Base-by-base conservation (phyloP, 495 filamentous ascomycete genomes). In the Hypoxylon intermedium region DNA sequence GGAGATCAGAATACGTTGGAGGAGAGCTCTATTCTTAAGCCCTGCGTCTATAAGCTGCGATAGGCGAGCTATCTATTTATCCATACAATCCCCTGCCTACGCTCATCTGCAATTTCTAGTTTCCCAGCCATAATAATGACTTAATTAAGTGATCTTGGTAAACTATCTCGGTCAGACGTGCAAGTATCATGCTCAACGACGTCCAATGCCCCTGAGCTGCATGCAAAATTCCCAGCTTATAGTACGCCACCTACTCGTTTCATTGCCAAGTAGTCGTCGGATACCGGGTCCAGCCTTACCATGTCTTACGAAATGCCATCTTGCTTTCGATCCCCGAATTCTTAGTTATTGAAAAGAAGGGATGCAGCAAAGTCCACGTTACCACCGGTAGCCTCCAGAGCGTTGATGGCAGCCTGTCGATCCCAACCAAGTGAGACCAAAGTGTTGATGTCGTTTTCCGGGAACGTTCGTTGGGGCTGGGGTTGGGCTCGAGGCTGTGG, bases 21-120 rank as follows among this genome's bases (percentile, higher is more conserved):
- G 50, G 89, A 89, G 72, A 83, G 81, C 30, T 82, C 79, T 59
- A 87, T 96, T 45, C 73, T 98, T 51, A 98, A 98, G 80, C 95
- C 94, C 12, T 98, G 95, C 78, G 89, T 97, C 46, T 98, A 98
- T 70, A 98, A 98, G 81, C 81, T 92, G 50, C 83, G 93, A 63
- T 97, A 74, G 56, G 50, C 7, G 12, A 38, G 38, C 45, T 57
- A 57, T 45, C 15, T 48, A 11, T 40, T 42, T 44, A 51, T 44
- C 46, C 46, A 37, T 58, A 20, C 31, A 44, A 13, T 18, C 37
- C 28, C 20, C 20, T 28, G 18, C 37, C 43, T 40, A 50, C 51
- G 21, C 44, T 40, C 24, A 19, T 51, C 45, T 30, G 23, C 41
- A 31, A 46, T 50, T 6, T 7, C 24, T 26, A 7, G n/a, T 1